Evolutionary conservation across 176 grass and related monocot species (phyloP), one percentile per base, ranked within the genome.

Genomic region (Hordeum marinum): DNA sequence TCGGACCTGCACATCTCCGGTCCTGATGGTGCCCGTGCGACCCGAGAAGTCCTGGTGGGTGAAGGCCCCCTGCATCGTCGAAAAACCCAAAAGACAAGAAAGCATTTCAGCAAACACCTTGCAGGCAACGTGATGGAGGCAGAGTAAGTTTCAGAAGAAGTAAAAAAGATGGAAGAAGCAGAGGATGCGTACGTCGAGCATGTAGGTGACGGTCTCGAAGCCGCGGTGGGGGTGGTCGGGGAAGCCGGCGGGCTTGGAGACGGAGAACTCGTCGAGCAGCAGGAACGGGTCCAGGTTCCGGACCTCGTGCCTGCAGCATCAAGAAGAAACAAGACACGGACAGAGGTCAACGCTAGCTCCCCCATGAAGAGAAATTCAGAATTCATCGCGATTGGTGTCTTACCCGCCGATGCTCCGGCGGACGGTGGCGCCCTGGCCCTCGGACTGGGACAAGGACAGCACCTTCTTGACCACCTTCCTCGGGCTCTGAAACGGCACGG

Each of bases 191-290:
- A 93, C 94, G 18, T 96, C 84, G 14, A 96, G 81, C 94, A 96
- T 96, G 84, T 96, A 96, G 76, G 94, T 96, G 5, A 96, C 94
- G 37, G 94, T 96, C 86, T 96, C 94, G 54, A 96, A 96, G 36
- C 94, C 91, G 73, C 94, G 83, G 86, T 96, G 94, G 0, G 94
- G 94, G 54, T 96, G 94, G n/a, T 96, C 94, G 20, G 94, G 94
- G 43, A 96, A 96, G 4, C 94, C 94, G 7, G 89, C 94, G 15
- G 94, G 94, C 45, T 88, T 82, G 40, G 91, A 96, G 70, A 96
- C 94, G 50, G 82, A 73, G 90, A 96, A 96, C 69, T 90, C 89
- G 78, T 96, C 91, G 59, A 96, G 84, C 80, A 96, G 50, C 60
- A 96, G 94, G 77, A 93, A 96, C 3, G 91, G 92, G 73, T 97